Percentiles rank a stretch among this genome's conserved stretches.
These are phyloP conservation scores for Scalesia atractyloides DNA, from an alignment of 129 eudicot genomes.

Conservation along the genomic window DNA sequence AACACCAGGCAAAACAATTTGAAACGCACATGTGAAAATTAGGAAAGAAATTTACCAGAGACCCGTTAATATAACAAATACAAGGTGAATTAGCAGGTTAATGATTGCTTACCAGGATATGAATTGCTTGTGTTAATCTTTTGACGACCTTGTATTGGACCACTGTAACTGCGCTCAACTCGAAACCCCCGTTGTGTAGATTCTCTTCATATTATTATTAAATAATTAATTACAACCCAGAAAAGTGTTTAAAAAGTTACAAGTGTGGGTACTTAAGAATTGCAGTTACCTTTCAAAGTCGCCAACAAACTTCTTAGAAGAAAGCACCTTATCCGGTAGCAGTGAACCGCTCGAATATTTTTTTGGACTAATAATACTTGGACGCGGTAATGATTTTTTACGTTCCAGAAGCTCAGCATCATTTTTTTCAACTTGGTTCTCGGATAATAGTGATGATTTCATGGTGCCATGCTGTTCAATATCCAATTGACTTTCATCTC, in stretches of 20 bases:
- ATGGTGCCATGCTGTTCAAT: constrained; percentile 41
- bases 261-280: neutral
- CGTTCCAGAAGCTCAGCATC: constrained; percentile 26
- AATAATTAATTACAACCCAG: constrained; percentile 17
- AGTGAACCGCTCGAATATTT: constrained; percentile 65
- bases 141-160: constrained; percentile 76
- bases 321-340: constrained; percentile 54
- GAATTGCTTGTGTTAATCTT: constrained; percentile 47
- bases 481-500: constrained; percentile 49
- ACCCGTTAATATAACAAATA: constrained; percentile 13
- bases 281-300: constrained; percentile 64
- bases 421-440: constrained; percentile 41
- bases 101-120: constrained; percentile 44
- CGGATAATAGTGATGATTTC: constrained; percentile 38
- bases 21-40: neutral
- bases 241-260: neutral
- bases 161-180: constrained; percentile 70
- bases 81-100: constrained; percentile 13
- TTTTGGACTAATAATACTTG: constrained; percentile 49
- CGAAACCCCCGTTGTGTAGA: constrained; percentile 42
- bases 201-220: constrained; percentile 52
- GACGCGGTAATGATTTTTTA: constrained; percentile 40
- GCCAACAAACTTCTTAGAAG: constrained; percentile 58
- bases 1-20: constrained; percentile 25
- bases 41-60: neutral